Evolutionary conservation across 73 alveolate species (phyloP), one percentile per base, ranked within the genome.

Genomic region (Paramecium caudatum): DNA sequence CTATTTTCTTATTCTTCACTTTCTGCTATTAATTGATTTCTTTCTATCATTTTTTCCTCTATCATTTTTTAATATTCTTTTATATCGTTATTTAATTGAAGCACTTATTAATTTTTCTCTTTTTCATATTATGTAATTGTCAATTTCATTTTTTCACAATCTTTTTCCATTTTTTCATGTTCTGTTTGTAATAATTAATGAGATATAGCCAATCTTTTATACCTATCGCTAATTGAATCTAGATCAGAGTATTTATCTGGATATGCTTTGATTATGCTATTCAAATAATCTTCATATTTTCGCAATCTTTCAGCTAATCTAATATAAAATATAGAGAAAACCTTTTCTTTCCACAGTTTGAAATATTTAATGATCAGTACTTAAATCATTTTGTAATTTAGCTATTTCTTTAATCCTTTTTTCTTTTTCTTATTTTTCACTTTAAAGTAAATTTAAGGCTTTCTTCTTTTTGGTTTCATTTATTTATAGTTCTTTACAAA

Each of bases 231-330:
- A 55, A 96, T 96, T 34, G 94, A 95, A 16, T 82, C 36, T 15
- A 96, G 91, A 43, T 96, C 99, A 37, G 90, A 41, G 82, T 93
- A 96, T 62, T 96, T 94, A 62, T 96, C 99, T 23, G 95, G 94
- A 90, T 94, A 94, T 37, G 91, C 63, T 46, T 96, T 95, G 12
- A 90, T 90, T 8, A 95, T 96, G 19, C 84, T 86, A 27, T 96
- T 97, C 39, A 96, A 87, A 91, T 91, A 96, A 13, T 91, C 94
- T 81, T 95, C 99, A 83, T 96, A 96, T 45, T 96, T 94, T 68
- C 81, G 91, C 94, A 96, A 90, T 34, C 80, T 55, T 7, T 55
- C 80, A 55, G 80, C 80, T 55, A 55, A 27, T 55, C 80, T 55
- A 27, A 55, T 55, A 55, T 27, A 55, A 27, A 27, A 27, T 37